A percentile compares a stretch with the other conserved stretches of the same genome.
phyloP scores from a whole-genome alignment of 768 basidiomycete species.

The Heimioporus sp. region DNA sequence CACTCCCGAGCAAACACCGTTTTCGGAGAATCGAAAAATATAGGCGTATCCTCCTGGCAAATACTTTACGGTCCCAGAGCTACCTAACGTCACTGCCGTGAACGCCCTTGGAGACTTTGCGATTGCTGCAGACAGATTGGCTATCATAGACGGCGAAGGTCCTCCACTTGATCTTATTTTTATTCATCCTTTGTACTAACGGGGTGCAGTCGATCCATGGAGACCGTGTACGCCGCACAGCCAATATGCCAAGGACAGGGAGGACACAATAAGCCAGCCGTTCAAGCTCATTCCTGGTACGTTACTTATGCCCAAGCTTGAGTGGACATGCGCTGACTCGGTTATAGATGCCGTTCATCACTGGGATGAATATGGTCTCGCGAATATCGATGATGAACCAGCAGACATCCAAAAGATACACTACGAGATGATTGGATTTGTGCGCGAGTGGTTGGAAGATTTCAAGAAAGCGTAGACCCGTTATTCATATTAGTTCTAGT shows the following conservation, averaged over 20 bases:
- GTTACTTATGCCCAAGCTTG: conserved; percentile 22
- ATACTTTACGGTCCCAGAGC: conserved; percentile 62
- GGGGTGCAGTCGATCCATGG: conserved; percentile 81
- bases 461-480: conserved; percentile 25
- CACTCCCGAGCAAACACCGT: background rate
- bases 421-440: conserved; percentile 74
- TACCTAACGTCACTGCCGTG: conserved; percentile 81
- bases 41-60: conserved; percentile 80
- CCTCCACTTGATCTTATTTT: conserved; percentile 5
- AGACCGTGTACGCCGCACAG: conserved; percentile 83
- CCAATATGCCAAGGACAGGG: conserved; percentile 60
- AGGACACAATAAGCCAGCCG: conserved; percentile 71
- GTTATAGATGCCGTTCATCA: conserved; percentile 65
- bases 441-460: conserved; percentile 66
- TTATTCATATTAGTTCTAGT: background rate
- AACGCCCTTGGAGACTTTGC: conserved; percentile 84
- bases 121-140: conserved; percentile 76
- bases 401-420: conserved; percentile 79
- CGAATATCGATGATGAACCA: conserved; percentile 63
- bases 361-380: conserved; percentile 71
- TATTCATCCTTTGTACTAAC: background rate
- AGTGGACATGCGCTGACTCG: background rate
- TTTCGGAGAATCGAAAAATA: background rate
- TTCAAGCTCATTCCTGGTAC: conserved; percentile 85
- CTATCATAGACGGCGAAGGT: conserved; percentile 88